Evolutionary conservation across 169 alveolate genomes (phyloP), one percentile per base, ranked within the genome.

Genomic region (Theileria parva): DNA sequence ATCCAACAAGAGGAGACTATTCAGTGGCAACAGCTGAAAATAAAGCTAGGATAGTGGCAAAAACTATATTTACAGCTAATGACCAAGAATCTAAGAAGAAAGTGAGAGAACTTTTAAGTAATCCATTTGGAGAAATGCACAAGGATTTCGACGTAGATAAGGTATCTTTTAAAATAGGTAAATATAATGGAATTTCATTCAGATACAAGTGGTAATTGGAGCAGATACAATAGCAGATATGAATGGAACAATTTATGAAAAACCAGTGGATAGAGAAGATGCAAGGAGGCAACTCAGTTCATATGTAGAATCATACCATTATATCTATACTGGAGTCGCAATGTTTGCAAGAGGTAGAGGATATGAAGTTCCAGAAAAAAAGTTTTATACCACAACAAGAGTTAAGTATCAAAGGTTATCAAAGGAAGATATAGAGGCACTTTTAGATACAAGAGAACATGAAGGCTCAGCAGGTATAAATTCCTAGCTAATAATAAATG

Each of bases 301-400:
- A 15, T 69, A 85, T 81, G 76, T 84, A 44, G 59, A 67, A 13
- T 60, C 70, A 50, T 17, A 28, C 37, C 93, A 86, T 27, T 55
- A 80, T n/a, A 87, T 87, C 23, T 64, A 75, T 55, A 91, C 95
- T 21, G 95, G 93, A 39, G 88, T 87, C 7, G 83, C 92, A 51
- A 77, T 80, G 17, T 78, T 70, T 55, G 66, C 53, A 15, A 66
- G 87, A 15, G 48, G 25, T 2, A 55, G 60, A 19, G 91, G 91
- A 17, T 32, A 9, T 9, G 65, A 53, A 44, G 30, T 44, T 66
- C 80, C 88, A 32, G 79, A 32, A 25, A 48, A n/a, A 37, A 30
- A 50, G 23, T 87, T 87, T 72, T 75, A 76, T 74, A 92, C 80
- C 21, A 71, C 37, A 21, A 87, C 92, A 25, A 50, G 34, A 6